Evolutionary conservation across 441 rosid genomes (phyloP).

Genomic region (Lepidium campestre): DNA sequence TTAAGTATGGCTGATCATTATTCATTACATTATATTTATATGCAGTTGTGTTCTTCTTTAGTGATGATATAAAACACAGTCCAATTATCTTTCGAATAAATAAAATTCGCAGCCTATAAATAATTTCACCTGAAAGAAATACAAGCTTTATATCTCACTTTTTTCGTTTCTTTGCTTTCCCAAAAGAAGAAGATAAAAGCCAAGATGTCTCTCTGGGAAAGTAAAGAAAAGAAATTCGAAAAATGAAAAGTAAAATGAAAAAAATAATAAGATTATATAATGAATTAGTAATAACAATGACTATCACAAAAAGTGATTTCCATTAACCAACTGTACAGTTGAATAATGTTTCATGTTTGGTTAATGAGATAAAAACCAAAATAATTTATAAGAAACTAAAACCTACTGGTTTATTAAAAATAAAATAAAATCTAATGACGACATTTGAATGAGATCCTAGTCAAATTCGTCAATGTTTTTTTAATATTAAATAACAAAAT

Average conservation of each 20-base stretch:
- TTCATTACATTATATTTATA: not conserved
- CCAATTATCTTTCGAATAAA: not conserved
- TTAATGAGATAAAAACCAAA: too few species aligned
- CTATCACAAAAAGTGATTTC: not conserved
- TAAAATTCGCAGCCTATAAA: not conserved
- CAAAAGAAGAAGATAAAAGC: constrained; percentile 14
- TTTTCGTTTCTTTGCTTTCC: constrained; percentile 17
- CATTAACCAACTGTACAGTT: not conserved
- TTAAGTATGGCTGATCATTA: not conserved
- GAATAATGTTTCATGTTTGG: not conserved
- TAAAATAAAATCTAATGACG: too few species aligned
- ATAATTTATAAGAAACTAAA: too few species aligned
- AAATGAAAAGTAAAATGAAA: not conserved
- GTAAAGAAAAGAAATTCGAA: not conserved
- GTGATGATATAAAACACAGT: not conserved
- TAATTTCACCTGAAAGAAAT: constrained; percentile 4
- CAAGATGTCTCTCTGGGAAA: constrained; percentile 2
- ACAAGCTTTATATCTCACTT: constrained; percentile 17
- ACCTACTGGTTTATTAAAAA: too few species aligned
- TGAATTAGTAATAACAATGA: not conserved
- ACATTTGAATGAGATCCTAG: too few species aligned
- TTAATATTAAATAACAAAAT: not conserved
- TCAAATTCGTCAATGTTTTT: too few species aligned
- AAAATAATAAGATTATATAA: not conserved
- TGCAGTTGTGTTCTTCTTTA: not conserved